Evolutionary conservation across 73 alveolate genomes (phyloP).

Genomic region (Paramecium pentaurelia): DNA sequence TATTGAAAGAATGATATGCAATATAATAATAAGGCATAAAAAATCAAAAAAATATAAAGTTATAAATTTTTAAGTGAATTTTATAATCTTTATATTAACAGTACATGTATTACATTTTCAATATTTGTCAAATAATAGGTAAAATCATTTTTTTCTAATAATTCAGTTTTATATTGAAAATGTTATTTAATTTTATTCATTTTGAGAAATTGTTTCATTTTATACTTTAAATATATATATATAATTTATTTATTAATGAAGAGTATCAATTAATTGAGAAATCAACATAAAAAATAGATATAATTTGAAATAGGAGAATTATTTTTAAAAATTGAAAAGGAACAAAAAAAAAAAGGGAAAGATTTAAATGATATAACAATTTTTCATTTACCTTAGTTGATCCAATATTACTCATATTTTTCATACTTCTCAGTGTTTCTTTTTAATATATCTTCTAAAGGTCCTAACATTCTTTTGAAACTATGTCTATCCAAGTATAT

Average conservation of each 20-base stretch:
- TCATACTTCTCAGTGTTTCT: constrained; percentile 73
- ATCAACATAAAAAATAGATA: no score
- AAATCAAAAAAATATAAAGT: no score
- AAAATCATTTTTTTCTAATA: no score
- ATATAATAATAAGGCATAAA: no score
- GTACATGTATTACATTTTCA: background rate
- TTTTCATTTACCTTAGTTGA: constrained; percentile 16
- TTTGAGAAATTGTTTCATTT: no score
- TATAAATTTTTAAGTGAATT: background rate
- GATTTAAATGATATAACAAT: background rate
- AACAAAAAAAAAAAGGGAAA: background rate
- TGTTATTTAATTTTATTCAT: no score
- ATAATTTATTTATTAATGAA: no score
- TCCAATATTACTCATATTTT: constrained; percentile 53
- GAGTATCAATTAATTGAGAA: no score
- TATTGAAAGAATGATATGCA: background rate
- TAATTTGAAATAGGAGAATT: no score
- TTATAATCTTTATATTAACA: background rate
- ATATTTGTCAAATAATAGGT: background rate
- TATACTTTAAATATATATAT: no score
- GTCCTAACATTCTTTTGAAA: constrained; percentile 82
- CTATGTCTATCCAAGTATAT: constrained; percentile 69
- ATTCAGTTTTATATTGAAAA: no score
- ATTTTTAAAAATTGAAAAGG: background rate
- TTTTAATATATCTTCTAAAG: constrained; percentile 75